Conservation (phyloP, 2,329 filamentous ascomycete genomes). For the Penicillium sp. region DNA sequence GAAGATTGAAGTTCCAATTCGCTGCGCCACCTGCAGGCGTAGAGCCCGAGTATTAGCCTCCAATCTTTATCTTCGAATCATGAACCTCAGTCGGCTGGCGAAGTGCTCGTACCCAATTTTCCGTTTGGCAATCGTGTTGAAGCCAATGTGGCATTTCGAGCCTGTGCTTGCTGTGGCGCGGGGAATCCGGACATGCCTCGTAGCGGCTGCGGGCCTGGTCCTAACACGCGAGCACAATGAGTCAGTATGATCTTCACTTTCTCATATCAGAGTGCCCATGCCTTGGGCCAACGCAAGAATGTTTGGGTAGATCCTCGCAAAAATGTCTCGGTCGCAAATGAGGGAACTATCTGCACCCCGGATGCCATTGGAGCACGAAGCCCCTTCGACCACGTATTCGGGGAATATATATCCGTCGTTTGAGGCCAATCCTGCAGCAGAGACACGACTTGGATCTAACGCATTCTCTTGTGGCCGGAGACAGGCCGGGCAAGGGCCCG, state of each 20-base stretch:
- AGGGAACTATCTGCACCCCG: slow-evolving; percentile 14
- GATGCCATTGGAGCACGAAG: slow-evolving; percentile 23
- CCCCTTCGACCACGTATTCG: not conserved
- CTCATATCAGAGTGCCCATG: slow-evolving; percentile 11
- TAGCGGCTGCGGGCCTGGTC: slow-evolving; percentile 51
- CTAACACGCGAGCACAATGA: slow-evolving; percentile 31
- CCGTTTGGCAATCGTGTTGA: slow-evolving; percentile 54
- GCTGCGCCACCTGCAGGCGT: slow-evolving; percentile 49
- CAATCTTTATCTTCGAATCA: slow-evolving; percentile 4
- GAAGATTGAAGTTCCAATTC: slow-evolving; percentile 58
- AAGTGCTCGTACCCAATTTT: slow-evolving; percentile 49
- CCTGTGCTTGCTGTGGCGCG: slow-evolving; percentile 50
- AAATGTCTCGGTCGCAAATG: slow-evolving; percentile 27
- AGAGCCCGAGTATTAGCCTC: slow-evolving; percentile 25
- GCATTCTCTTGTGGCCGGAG: slow-evolving; percentile 4
- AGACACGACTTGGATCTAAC: not conserved
- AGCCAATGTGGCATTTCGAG: slow-evolving; percentile 48
- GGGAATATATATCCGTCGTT: not conserved
- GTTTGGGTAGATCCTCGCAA: slow-evolving; percentile 11
- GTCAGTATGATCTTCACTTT: slow-evolving; percentile 20
- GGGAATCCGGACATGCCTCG: slow-evolving; percentile 56
- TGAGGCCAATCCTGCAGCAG: slow-evolving; percentile 9
- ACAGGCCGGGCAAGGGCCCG: slow-evolving; percentile 6
- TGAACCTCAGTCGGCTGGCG: not conserved
- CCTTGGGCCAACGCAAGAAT: slow-evolving; percentile 14